Evolutionary conservation across 768 basidiomycete genomes (phyloP).

Genomic region (Russula abietina): DNA sequence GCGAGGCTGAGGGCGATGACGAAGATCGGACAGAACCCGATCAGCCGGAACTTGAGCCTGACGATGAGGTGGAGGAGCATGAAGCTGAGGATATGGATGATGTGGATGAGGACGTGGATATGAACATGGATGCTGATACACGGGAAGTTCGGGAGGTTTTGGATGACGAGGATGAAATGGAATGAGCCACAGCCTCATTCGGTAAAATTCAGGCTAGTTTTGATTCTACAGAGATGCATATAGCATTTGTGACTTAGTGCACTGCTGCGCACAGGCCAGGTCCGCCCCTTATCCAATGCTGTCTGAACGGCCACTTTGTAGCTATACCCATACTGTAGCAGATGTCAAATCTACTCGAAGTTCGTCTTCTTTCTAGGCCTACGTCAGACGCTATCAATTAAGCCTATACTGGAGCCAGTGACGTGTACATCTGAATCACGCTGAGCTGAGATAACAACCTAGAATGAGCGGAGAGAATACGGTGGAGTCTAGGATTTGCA

Average conservation of each 20-base stretch:
- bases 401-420: background rate
- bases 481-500: background rate
- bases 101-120: slow-evolving; percentile 11
- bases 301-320: no score
- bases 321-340: no score
- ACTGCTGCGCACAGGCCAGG: no score
- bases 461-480: background rate
- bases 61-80: slow-evolving; percentile 5
- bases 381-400: no score
- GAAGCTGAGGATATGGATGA: slow-evolving; percentile 2
- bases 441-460: slow-evolving; percentile 53
- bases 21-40: slow-evolving; percentile 13
- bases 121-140: slow-evolving; percentile 5
- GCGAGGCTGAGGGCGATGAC: slow-evolving; percentile 29
- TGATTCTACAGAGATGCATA: background rate
- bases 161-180: no score
- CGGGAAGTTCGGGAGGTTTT: slow-evolving; percentile 2
- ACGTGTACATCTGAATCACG: slow-evolving; percentile 29
- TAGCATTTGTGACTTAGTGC: no score
- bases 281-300: no score
- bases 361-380: no score
- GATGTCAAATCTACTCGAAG: no score
- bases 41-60: background rate
- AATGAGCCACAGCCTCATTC: no score
- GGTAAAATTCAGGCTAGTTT: background rate